A percentile compares a stretch with the other conserved stretches of the same genome.
phyloP scores from a whole-genome alignment of 2,329 filamentous ascomycete species.

The Aureobasidium vineae region DNA sequence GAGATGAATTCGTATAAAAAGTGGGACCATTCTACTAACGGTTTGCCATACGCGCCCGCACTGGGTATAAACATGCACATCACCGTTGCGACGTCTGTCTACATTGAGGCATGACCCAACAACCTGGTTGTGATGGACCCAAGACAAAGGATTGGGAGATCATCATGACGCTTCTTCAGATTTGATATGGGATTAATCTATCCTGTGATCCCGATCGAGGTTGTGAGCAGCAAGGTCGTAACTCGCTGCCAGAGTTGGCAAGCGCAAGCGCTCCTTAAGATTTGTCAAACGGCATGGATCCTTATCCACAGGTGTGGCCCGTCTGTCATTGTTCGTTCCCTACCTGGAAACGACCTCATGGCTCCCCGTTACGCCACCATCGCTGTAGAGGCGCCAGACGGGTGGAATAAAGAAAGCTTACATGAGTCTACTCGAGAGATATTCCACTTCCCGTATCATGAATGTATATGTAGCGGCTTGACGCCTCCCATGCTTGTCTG shows the following conservation, averaged over 20 bases:
- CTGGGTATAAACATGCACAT: slow-evolving; percentile 8
- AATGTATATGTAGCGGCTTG: background rate
- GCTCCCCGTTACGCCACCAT: slow-evolving; percentile 23
- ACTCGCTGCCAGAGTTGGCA: background rate
- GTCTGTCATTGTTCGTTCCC: slow-evolving; percentile 20
- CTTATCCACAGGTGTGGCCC: slow-evolving; percentile 13
- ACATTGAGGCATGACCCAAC: slow-evolving; percentile 16
- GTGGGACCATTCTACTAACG: background rate
- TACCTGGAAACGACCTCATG: slow-evolving; percentile 18
- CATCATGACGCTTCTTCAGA: slow-evolving; percentile 20
- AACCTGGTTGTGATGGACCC: slow-evolving; percentile 19
- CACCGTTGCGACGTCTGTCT: slow-evolving; percentile 19
- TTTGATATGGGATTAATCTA: slow-evolving; percentile 4
- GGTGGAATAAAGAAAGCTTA: slow-evolving; percentile 9
- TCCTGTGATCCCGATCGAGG: background rate
- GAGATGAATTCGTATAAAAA: slow-evolving; percentile 4
- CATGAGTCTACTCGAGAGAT: background rate
- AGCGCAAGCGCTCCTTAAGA: background rate
- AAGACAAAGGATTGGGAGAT: background rate
- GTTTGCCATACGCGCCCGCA: background rate
- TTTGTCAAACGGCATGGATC: slow-evolving; percentile 23
- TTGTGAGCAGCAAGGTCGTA: background rate
- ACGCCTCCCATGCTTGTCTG: background rate
- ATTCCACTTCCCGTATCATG: background rate
- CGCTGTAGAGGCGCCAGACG: slow-evolving; percentile 4